Conservation (phyloP, 2,329 filamentous ascomycete species). For the Beauveria sp. region DNA sequence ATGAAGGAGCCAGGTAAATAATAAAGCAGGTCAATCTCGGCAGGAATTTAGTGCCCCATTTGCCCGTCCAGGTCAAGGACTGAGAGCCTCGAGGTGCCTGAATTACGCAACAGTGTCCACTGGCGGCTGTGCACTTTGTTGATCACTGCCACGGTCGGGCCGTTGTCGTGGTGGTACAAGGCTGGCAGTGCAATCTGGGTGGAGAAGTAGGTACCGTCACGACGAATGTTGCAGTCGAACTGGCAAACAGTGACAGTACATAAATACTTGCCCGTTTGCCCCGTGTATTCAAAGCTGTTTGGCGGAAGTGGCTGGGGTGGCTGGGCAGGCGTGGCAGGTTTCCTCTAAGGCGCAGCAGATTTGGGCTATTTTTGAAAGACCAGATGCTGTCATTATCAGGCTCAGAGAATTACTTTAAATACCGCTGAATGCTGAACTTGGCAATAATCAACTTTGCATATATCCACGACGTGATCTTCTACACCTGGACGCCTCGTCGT, state of each 20-base stretch:
- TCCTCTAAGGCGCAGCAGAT: neutral
- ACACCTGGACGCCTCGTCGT: neutral
- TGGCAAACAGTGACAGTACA: neutral
- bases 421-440: neutral
- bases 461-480: neutral
- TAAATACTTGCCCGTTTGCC: no score
- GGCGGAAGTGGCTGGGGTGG: neutral
- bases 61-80: neutral
- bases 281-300: neutral
- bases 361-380: neutral
- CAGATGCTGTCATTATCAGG: neutral
- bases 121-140: neutral
- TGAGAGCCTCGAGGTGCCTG: neutral
- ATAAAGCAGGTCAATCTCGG: neutral
- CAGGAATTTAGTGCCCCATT: neutral
- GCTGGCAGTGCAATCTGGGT: neutral
- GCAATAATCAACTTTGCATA: neutral
- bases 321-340: neutral
- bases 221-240: neutral
- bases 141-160: neutral
- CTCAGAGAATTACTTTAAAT: no score
- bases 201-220: neutral
- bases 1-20: neutral
- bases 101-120: slow-evolving; percentile 5
- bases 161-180: neutral